Percentiles rank a stretch among this genome's conserved stretches.
Conservation (phyloP, 2,329 filamentous ascomycete species). For the Alternaria consortialis region DNA sequence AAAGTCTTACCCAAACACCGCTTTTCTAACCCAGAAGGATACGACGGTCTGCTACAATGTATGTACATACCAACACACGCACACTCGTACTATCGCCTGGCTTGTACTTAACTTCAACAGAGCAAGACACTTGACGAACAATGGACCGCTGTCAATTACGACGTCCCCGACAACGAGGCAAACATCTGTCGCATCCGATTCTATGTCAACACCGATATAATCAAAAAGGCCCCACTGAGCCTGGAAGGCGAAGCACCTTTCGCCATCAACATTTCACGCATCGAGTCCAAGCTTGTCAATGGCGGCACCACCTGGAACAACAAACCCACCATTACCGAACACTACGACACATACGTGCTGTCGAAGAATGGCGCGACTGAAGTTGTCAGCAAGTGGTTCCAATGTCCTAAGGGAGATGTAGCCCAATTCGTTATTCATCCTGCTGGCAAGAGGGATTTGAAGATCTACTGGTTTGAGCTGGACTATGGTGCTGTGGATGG, state of each 20-base stretch:
- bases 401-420: slow-evolving; percentile 33
- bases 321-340: slow-evolving; percentile 24
- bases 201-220: slow-evolving; percentile 29
- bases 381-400: slow-evolving; percentile 25
- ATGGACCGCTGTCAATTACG: slow-evolving; percentile 44
- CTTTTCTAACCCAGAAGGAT: slow-evolving; percentile 34
- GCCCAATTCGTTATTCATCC: slow-evolving; percentile 44
- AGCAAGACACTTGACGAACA: slow-evolving; percentile 11
- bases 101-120: slow-evolving; percentile 16
- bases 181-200: slow-evolving; percentile 39
- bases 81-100: neutral
- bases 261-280: slow-evolving; percentile 37
- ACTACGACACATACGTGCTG: slow-evolving; percentile 9
- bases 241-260: slow-evolving; percentile 32
- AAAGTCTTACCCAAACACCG: slow-evolving; percentile 24
- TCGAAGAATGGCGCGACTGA: neutral
- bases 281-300: slow-evolving; percentile 36
- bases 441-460: slow-evolving; percentile 22
- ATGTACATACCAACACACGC: neutral
- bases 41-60: slow-evolving; percentile 34
- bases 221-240: slow-evolving; percentile 28
- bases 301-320: slow-evolving; percentile 41
- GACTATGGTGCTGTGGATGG: slow-evolving; percentile 29
- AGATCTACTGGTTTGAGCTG: slow-evolving; percentile 44
- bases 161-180: slow-evolving; percentile 38